phyloP scores from a whole-genome alignment of 2,329 filamentous ascomycete species.

The Samsoniella hepiali region DNA sequence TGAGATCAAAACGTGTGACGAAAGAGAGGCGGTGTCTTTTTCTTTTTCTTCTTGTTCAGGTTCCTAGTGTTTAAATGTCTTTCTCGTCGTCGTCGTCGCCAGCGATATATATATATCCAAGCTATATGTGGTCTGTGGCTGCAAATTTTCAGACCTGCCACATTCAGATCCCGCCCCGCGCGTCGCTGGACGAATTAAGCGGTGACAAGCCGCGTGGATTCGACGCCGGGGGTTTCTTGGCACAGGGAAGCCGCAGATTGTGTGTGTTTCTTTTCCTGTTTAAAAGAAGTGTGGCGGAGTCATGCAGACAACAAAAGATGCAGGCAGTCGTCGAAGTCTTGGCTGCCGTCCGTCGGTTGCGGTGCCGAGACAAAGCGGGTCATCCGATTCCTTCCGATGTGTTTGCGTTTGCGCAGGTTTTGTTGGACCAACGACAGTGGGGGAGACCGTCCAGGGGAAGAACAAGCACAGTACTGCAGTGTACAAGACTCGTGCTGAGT shows the following conservation, averaged over 20 bases:
- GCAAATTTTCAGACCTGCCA: background rate
- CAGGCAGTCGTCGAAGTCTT: background rate
- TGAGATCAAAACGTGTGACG: background rate
- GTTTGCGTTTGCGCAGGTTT: background rate
- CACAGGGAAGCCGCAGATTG: background rate
- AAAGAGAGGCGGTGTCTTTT: background rate
- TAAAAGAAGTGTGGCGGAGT: background rate
- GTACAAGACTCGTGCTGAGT: too few relatives aligned
- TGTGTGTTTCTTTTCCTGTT: background rate
- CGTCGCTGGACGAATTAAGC: too few relatives aligned
- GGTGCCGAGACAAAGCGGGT: conserved; percentile 15
- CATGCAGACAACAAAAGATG: background rate
- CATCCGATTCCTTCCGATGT: conserved; percentile 14
- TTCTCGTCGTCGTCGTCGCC: background rate
- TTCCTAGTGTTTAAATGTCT: background rate
- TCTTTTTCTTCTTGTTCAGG: background rate
- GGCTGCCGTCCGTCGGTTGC: conserved; percentile 1
- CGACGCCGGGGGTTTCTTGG: too few relatives aligned
- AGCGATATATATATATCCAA: background rate
- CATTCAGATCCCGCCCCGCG: too few relatives aligned
- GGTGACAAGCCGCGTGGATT: too few relatives aligned
- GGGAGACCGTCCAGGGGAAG: too few relatives aligned
- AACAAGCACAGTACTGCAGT: too few relatives aligned
- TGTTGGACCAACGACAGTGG: background rate
- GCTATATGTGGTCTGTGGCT: background rate